These are phyloP conservation scores for Neotropicomus parvogracilis DNA, from an alignment of 1,284 basidiomycete species.

Conservation along the genomic window DNA sequence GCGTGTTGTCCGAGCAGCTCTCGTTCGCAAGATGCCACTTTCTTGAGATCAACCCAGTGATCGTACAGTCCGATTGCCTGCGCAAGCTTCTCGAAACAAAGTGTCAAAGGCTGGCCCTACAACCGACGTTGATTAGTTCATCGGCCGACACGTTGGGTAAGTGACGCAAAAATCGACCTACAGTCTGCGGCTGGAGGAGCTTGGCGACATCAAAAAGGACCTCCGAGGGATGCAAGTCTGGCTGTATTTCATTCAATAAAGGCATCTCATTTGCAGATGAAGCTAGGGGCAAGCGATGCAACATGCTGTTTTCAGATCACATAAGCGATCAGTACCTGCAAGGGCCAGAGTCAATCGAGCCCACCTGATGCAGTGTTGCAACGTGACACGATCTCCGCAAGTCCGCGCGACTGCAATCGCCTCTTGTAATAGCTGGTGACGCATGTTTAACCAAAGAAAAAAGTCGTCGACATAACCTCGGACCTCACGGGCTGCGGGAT, in stretches of 20 bases:
- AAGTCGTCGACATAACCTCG: neutral
- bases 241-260: slow-evolving; percentile 69
- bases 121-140: slow-evolving; percentile 15
- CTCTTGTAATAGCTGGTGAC: slow-evolving; percentile 60
- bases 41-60: slow-evolving; percentile 60
- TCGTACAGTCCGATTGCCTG: slow-evolving; percentile 69
- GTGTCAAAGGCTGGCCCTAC: slow-evolving; percentile 70
- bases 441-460: slow-evolving; percentile 5
- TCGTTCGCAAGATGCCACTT: slow-evolving; percentile 44
- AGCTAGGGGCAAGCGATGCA: slow-evolving; percentile 59
- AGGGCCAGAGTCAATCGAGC: slow-evolving; percentile 34
- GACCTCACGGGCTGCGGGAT: slow-evolving; percentile 64
- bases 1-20: slow-evolving; percentile 71
- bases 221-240: slow-evolving; percentile 70
- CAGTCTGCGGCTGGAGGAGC: slow-evolving; percentile 32
- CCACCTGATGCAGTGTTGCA: slow-evolving; percentile 77
- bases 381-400: slow-evolving; percentile 62
- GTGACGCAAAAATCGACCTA: slow-evolving; percentile 12
- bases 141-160: neutral
- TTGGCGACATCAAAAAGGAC: slow-evolving; percentile 59
- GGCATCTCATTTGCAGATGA: slow-evolving; percentile 41
- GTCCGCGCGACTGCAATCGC: slow-evolving; percentile 71
- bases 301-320: slow-evolving; percentile 43
- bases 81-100: slow-evolving; percentile 62
- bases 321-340: slow-evolving; percentile 13